Percentiles rank a stretch among this genome's conserved stretches.
Evolutionary conservation across 306 rosid species (phyloP).

Genomic region (Hippophae rhamnoides): DNA sequence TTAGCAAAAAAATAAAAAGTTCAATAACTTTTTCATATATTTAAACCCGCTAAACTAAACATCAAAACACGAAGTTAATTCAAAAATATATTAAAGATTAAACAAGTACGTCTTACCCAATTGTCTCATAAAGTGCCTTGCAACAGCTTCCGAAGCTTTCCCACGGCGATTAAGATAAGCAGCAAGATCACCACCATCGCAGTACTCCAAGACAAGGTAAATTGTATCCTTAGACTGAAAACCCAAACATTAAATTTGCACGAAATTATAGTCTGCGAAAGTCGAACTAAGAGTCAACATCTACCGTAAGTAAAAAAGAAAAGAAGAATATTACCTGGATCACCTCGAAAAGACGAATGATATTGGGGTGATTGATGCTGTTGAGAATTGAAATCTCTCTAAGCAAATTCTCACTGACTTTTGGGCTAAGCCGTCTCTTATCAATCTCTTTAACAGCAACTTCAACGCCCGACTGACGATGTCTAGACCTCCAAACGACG

Average conservation of each 20-base stretch:
- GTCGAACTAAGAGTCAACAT: background rate
- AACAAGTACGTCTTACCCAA: slow-evolving; percentile 43
- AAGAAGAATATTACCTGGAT: slow-evolving; percentile 36
- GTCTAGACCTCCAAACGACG: slow-evolving; percentile 65
- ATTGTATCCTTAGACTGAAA: slow-evolving; percentile 64
- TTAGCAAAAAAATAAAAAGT: background rate
- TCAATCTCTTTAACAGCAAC: slow-evolving; percentile 84
- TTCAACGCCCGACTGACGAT: slow-evolving; percentile 64
- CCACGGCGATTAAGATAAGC: slow-evolving; percentile 51
- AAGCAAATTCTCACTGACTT: slow-evolving; percentile 61
- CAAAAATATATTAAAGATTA: slow-evolving; percentile 1
- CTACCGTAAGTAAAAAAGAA: background rate
- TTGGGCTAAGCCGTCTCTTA: slow-evolving; percentile 41
- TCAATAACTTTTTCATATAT: background rate
- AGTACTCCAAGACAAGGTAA: slow-evolving; percentile 91
- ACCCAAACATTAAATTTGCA: slow-evolving; percentile 14
- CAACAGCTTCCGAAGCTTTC: slow-evolving; percentile 63
- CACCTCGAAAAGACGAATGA: slow-evolving; percentile 57
- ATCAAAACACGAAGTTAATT: slow-evolving; percentile 3
- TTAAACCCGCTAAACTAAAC: slow-evolving; percentile 1
- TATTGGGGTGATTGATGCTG: slow-evolving; percentile 74
- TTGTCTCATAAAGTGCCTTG: slow-evolving; percentile 84
- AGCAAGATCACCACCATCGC: slow-evolving; percentile 85
- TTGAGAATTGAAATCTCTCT: slow-evolving; percentile 81
- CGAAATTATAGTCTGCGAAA: background rate